Conservation (phyloP, 2,329 filamentous ascomycete species). For the Hypomyces perniciosus region DNA sequence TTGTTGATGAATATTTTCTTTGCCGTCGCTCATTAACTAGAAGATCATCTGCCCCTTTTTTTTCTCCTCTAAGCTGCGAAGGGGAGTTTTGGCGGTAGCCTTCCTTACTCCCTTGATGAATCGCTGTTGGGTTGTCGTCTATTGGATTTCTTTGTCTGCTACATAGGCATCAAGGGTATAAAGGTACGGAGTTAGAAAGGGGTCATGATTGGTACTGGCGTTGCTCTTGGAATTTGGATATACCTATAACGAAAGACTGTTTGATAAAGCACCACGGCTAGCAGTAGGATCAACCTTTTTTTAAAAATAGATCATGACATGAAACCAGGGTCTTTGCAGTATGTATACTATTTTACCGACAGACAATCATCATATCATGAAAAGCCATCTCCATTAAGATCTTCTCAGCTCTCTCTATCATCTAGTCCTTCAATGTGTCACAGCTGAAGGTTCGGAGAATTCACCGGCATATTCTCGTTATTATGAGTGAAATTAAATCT, state of each 20-base stretch:
- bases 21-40: slow-evolving; percentile 51
- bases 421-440: no score
- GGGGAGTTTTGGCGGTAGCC: not conserved
- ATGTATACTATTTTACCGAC: no score
- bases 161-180: slow-evolving; percentile 7
- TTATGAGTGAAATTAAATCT: not conserved
- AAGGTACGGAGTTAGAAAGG: slow-evolving; percentile 18
- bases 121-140: no score
- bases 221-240: not conserved
- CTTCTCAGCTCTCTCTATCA: no score
- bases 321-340: no score
- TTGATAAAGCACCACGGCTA: not conserved
- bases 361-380: no score
- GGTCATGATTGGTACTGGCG: slow-evolving; percentile 10
- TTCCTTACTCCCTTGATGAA: no score
- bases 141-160: no score
- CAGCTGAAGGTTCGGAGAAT: no score
- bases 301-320: not conserved
- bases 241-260: not conserved
- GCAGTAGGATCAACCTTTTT: not conserved
- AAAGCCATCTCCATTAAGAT: no score
- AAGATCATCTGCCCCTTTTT: slow-evolving; percentile 7
- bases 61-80: not conserved
- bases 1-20: slow-evolving; percentile 82
- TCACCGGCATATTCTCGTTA: no score